Evolutionary conservation across 257 asterid species (phyloP).

Genomic region (Dorcoceras hygrometricum): DNA sequence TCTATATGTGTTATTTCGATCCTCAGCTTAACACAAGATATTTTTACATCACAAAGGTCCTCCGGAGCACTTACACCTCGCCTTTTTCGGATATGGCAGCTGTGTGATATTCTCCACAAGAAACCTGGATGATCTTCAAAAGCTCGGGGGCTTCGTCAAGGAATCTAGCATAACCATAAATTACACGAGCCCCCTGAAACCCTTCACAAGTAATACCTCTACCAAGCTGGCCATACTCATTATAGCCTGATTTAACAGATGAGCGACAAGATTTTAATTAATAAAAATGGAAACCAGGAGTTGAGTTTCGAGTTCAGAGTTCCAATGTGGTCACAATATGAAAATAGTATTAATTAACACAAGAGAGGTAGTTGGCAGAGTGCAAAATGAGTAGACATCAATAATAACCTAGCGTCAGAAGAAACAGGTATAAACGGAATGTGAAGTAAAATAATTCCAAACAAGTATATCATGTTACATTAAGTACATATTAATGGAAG

Average conservation of each 20-base stretch:
- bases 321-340: slow-evolving; percentile 20
- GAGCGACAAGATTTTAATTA: slow-evolving; percentile 53
- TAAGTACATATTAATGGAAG: slow-evolving; percentile 10
- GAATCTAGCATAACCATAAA: slow-evolving; percentile 76
- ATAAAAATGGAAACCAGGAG: slow-evolving; percentile 29
- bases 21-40: slow-evolving; percentile 38
- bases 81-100: slow-evolving; percentile 88
- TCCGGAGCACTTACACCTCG: slow-evolving; percentile 90
- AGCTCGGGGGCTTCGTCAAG: slow-evolving; percentile 96
- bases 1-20: slow-evolving; percentile 36
- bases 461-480: slow-evolving; percentile 12
- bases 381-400: slow-evolving; percentile 10
- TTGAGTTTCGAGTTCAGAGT: slow-evolving; percentile 29
- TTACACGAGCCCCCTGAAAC: slow-evolving; percentile 85
- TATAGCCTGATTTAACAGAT: slow-evolving; percentile 86
- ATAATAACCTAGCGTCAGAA: slow-evolving; percentile 11
- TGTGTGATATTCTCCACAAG: slow-evolving; percentile 95
- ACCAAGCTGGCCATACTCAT: slow-evolving; percentile 98
- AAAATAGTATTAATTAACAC: slow-evolving; percentile 12
- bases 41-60: slow-evolving; percentile 42
- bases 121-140: slow-evolving; percentile 82
- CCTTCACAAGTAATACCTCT: slow-evolving; percentile 97
- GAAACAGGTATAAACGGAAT: slow-evolving; percentile 20
- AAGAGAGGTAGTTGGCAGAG: neutral
- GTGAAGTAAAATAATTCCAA: neutral